Base-by-base conservation (phyloP, 2,329 filamentous ascomycete genomes). In the Ambrosiella beaveri region DNA sequence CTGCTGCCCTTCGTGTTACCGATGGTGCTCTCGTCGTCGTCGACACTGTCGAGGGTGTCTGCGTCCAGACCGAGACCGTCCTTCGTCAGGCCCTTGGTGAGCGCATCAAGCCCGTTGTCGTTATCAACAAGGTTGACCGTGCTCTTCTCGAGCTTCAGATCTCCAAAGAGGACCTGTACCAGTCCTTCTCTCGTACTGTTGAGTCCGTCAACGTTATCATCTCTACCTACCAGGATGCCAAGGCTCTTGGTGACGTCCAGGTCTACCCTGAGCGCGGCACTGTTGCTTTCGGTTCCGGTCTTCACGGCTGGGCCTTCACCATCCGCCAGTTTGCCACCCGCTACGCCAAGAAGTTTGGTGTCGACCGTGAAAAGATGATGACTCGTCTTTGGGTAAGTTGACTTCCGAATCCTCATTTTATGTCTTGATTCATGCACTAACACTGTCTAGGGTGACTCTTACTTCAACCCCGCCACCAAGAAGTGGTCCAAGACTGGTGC, bases 91-190 rank as follows among this genome's bases (percentile, higher is more conserved):
- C 93, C 74, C 88, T 98, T 68, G 87, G 88, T 83, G 93, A 98
- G 85, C 91, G 93, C 79, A 98, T 98, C 77, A 97, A 97, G 86
- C 93, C 93, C 70, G 91, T 98, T 70, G 83, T 96, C 73, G 86
- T 96, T 76, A 96, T 98, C 84, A 98, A 98, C 89, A 98, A 98
- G 86, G 93, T 98, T 75, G 93, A 98, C 73, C 91, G 93, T 78
- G 90, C 93, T 76, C 88, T 98, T 71, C 89, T 98, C 73, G 93
- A 98, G 79, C 84, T 98, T 64, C 93, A 98, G 80, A 85, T 96
- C 71, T 85, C 82, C 76, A 96, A 97, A 85, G 93, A 98, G 79
- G 93, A 98, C 72, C 79, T 98, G 66, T 98, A 95, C 85, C 91
- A 97, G 81, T 95, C 91, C 73, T 98, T 98, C 86, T 90, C 88